Percentiles rank a stretch among this genome's conserved stretches.
Evolutionary conservation across 2,329 filamentous ascomycete genomes (phyloP).

Genomic region (Colletotrichum graminicola): DNA sequence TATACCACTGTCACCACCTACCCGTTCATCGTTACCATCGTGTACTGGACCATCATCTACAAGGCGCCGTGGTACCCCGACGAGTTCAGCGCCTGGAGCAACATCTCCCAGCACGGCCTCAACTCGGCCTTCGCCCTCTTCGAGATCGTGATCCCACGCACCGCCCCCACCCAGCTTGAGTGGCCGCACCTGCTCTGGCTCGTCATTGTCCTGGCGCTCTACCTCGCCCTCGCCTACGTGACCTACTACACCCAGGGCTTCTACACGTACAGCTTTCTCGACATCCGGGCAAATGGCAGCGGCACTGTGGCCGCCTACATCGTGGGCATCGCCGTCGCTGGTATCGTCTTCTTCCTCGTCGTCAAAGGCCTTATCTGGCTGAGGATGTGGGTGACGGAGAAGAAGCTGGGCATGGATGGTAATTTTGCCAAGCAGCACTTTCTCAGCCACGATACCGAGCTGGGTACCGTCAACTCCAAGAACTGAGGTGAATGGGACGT

Average conservation of each 20-base stretch:
- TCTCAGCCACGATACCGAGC: constrained; percentile 43
- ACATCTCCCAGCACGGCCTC: constrained; percentile 80
- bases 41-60: constrained; percentile 77
- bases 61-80: constrained; percentile 55
- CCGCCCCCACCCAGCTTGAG: constrained; percentile 63
- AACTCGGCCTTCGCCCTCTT: constrained; percentile 82
- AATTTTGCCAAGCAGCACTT: constrained; percentile 53
- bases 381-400: constrained; percentile 63
- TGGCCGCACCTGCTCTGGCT: constrained; percentile 77
- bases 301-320: constrained; percentile 74
- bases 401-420: constrained; percentile 57
- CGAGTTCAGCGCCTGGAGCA: constrained; percentile 70
- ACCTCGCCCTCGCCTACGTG: constrained; percentile 80
- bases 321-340: constrained; percentile 67
- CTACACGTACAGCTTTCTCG: constrained; percentile 85
- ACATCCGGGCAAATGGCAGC: constrained; percentile 64
- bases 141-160: constrained; percentile 78
- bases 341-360: constrained; percentile 65
- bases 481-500: constrained; percentile 6
- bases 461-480: constrained; percentile 41
- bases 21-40: constrained; percentile 77
- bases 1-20: constrained; percentile 73
- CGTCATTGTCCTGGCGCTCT: constrained; percentile 77
- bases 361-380: constrained; percentile 64
- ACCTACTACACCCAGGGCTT: constrained; percentile 77